A percentile compares a stretch with the other conserved stretches of the same genome.
These are phyloP conservation scores for Pythium phragmitis DNA, from an alignment of 352 stramenopile species.

Conservation along the genomic window DNA sequence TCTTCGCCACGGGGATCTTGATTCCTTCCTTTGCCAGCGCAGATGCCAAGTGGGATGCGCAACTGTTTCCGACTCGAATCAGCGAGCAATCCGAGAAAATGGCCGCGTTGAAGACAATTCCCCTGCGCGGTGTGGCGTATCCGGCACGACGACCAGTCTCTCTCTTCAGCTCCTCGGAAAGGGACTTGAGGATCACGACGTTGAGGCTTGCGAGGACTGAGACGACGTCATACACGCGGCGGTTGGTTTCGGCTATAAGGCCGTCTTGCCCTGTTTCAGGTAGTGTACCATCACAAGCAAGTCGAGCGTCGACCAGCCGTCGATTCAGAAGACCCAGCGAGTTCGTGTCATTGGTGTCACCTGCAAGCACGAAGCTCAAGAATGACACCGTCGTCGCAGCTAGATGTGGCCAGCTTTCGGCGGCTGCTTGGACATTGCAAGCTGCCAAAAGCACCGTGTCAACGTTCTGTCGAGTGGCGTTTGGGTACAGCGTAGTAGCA, in stretches of 20 bases:
- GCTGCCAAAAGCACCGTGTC: constrained; percentile 43
- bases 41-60: constrained; percentile 8
- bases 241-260: constrained; percentile 42
- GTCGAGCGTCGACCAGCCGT: constrained; percentile 48
- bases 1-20: not conserved
- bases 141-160: constrained; percentile 10
- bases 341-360: constrained; percentile 22
- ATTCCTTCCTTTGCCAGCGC: not conserved
- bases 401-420: constrained; percentile 56
- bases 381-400: constrained; percentile 54
- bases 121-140: constrained; percentile 32
- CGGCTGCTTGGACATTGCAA: constrained; percentile 44
- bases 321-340: constrained; percentile 39
- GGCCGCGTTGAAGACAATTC: constrained; percentile 53
- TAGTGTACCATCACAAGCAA: constrained; percentile 22
- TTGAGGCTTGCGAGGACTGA: constrained; percentile 58
- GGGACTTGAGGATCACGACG: constrained; percentile 36
- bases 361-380: constrained; percentile 53
- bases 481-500: not conserved
- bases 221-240: constrained; percentile 69
- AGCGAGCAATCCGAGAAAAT: constrained; percentile 38
- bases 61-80: constrained; percentile 28
- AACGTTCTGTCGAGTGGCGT: constrained; percentile 23
- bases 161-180: constrained; percentile 7
- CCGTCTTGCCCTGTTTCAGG: constrained; percentile 14